Evolutionary conservation across 2,329 filamentous ascomycete species (phyloP), one percentile per base, ranked within the genome.

Genomic region (Aureobasidium zeae): DNA sequence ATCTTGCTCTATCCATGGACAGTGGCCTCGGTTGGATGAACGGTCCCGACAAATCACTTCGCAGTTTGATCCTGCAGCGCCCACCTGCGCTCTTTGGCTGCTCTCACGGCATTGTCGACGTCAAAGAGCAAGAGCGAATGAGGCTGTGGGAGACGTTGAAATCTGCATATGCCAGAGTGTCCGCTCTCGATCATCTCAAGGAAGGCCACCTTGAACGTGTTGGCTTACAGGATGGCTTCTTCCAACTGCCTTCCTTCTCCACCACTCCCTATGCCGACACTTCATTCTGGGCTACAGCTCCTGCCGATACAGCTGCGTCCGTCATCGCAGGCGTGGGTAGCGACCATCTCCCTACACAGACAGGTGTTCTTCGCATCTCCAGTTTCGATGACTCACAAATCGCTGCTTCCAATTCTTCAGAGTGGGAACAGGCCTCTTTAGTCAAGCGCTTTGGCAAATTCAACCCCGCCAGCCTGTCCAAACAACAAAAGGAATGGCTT

Each of bases 1-100:
- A 83, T 48, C 67, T 86, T n/a, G 81, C 75, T 0, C 60, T 86
- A 3, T 82, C 76, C 13, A 70, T 83, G 29, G 77, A 83, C 54
- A 78, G 72, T 45, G 79, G 81, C 8, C 66, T 84, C 26, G 81
- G 81, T 9, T 84, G 78, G 68, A 67, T 85, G 9, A 64, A 65
- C 34, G 79, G 79, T 1, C 75, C 79, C 1, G 78, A 83, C 55
- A 61, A 69, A 13, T 72, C 69, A 0, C 62, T 70, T 28, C 59
- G 65, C 15, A 70, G 70, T 33, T 63, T 64, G 5, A 63, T 72
- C 15, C 63, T 72, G 34, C 61, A 66, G 13, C 63, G 63, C 2
- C 59, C 58, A 15, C 57, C 62, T 20, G 49, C 56, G 7, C 65
- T 77, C 1, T 76, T 77, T 53, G 70, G 70, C 9, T 55, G 55